Percentiles rank a stretch among this genome's conserved stretches.
Conservation (phyloP, 129 eudicot species). For the Saussurea involucrata region DNA sequence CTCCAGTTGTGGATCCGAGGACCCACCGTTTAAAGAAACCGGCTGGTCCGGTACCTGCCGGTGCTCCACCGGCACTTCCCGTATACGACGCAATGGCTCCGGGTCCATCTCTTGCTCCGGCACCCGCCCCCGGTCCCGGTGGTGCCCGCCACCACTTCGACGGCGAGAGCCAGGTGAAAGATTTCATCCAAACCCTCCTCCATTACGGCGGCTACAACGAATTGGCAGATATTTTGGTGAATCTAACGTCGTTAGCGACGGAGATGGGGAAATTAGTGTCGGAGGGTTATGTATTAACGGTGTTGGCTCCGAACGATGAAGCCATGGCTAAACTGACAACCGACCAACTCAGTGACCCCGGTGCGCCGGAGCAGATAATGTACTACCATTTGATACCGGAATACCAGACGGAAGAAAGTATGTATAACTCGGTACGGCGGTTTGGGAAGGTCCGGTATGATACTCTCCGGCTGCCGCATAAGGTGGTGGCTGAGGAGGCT, state of each 20-base stretch:
- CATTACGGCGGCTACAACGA: slow-evolving; percentile 97
- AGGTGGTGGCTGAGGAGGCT: slow-evolving; percentile 80
- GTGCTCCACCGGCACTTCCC: slow-evolving; percentile 72
- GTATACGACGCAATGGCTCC: slow-evolving; percentile 77
- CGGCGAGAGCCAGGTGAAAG: slow-evolving; percentile 81
- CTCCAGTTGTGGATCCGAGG: slow-evolving; percentile 91
- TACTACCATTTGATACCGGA: slow-evolving; percentile 87
- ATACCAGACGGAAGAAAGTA: slow-evolving; percentile 93
- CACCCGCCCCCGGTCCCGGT: slow-evolving; percentile 98
- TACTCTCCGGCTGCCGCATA: slow-evolving; percentile 72
- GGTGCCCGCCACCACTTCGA: slow-evolving; percentile 77
- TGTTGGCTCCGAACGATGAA: slow-evolving; percentile 88
- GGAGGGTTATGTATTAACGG: slow-evolving; percentile 82
- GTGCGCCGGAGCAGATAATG: slow-evolving; percentile 96
- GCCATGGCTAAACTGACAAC: slow-evolving; percentile 88
- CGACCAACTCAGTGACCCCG: slow-evolving; percentile 80
- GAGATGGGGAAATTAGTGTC: slow-evolving; percentile 89
- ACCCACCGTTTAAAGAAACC: slow-evolving; percentile 53
- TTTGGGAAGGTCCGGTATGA: slow-evolving; percentile 88
- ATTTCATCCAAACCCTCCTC: slow-evolving; percentile 69
- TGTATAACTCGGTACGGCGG: slow-evolving; percentile 83
- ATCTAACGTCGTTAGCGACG: slow-evolving; percentile 77
- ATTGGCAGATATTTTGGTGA: slow-evolving; percentile 80
- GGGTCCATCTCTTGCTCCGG: slow-evolving; percentile 81
- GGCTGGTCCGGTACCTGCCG: slow-evolving; percentile 42